Percentiles rank a stretch among this genome's conserved stretches.
phyloP scores from a whole-genome alignment of 2,329 filamentous ascomycete genomes.

The Ampelomyces quisqualis region DNA sequence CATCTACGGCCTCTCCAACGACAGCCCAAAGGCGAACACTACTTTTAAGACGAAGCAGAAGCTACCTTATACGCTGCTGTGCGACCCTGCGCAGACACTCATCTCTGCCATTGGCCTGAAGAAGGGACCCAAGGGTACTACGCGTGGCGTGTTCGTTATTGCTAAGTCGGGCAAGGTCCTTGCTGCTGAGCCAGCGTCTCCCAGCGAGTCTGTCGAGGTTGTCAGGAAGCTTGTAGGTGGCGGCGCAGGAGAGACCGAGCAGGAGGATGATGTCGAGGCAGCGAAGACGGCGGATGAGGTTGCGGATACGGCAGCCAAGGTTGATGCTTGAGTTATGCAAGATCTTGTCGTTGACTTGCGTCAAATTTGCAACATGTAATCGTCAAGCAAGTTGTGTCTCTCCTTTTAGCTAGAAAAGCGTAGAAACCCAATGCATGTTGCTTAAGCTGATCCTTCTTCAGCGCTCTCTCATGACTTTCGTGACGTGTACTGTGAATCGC shows the following conservation, averaged over 20 bases:
- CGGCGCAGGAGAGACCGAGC: conserved; percentile 35
- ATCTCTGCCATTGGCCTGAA: conserved; percentile 87
- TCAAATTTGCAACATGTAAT: not conserved
- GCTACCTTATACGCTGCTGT: conserved; percentile 83
- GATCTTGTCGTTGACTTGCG: not conserved
- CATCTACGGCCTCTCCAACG: conserved; percentile 87
- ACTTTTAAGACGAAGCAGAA: conserved; percentile 91
- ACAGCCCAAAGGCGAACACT: conserved; percentile 88
- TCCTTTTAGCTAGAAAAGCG: not conserved
- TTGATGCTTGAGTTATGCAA: conserved; percentile 22
- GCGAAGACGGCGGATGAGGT: conserved; percentile 48
- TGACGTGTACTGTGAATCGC: too few species aligned
- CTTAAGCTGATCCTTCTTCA: too few species aligned
- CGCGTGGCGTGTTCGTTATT: conserved; percentile 84
- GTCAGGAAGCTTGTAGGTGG: conserved; percentile 65
- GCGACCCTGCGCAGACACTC: conserved; percentile 72
- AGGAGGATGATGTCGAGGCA: conserved; percentile 37
- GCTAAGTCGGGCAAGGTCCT: conserved; percentile 80
- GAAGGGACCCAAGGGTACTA: conserved; percentile 77
- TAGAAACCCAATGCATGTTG: too few species aligned
- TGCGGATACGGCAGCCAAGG: conserved; percentile 48
- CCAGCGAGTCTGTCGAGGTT: conserved; percentile 73
- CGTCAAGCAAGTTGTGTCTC: too few species aligned
- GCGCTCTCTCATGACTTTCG: too few species aligned
- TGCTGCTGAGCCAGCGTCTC: conserved; percentile 69